These are phyloP conservation scores for Xylariaceae sp. DNA, from an alignment of 2,329 filamentous ascomycete species.

Conservation along the genomic window DNA sequence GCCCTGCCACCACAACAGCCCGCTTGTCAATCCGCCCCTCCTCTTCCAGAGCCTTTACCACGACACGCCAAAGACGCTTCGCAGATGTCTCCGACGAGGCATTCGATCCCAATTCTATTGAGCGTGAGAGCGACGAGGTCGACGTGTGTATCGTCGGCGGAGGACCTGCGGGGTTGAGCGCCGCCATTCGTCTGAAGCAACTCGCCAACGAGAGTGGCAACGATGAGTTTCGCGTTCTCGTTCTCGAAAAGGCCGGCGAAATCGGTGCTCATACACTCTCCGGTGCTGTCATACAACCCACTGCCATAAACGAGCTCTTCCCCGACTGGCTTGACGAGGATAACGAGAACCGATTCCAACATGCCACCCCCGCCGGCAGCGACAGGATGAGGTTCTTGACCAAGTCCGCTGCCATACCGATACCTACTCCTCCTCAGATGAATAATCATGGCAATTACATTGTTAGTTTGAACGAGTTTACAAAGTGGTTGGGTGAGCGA, in stretches of 20 bases:
- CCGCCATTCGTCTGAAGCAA: slow-evolving; percentile 93
- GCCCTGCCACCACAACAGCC: slow-evolving; percentile 12
- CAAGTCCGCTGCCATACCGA: slow-evolving; percentile 68
- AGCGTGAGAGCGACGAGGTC: slow-evolving; percentile 88
- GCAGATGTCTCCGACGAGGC: slow-evolving; percentile 44
- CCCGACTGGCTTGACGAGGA: slow-evolving; percentile 89
- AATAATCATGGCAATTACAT: slow-evolving; percentile 98
- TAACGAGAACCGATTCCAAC: slow-evolving; percentile 82
- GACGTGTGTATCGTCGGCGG: slow-evolving; percentile 96
- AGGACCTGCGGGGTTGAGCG: slow-evolving; percentile 88
- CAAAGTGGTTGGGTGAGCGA: slow-evolving; percentile 91
- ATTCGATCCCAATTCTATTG: slow-evolving; percentile 65
- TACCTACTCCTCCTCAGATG: slow-evolving; percentile 94
- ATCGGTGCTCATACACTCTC: slow-evolving; percentile 93
- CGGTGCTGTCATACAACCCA: slow-evolving; percentile 90
- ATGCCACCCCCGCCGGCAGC: slow-evolving; percentile 75
- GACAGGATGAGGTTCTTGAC: slow-evolving; percentile 96
- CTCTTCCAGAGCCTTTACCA: slow-evolving; percentile 35
- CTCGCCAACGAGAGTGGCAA: slow-evolving; percentile 91
- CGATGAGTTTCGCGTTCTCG: slow-evolving; percentile 87
- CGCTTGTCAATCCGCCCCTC: slow-evolving; percentile 12
- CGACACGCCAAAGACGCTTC: slow-evolving; percentile 26
- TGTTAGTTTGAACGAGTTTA: slow-evolving; percentile 89
- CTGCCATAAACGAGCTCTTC: slow-evolving; percentile 81
- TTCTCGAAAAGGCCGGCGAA: slow-evolving; percentile 94